Evolutionary conservation across 768 basidiomycete species (phyloP), one percentile per base, ranked within the genome.

Genomic region (Russula virescens): DNA sequence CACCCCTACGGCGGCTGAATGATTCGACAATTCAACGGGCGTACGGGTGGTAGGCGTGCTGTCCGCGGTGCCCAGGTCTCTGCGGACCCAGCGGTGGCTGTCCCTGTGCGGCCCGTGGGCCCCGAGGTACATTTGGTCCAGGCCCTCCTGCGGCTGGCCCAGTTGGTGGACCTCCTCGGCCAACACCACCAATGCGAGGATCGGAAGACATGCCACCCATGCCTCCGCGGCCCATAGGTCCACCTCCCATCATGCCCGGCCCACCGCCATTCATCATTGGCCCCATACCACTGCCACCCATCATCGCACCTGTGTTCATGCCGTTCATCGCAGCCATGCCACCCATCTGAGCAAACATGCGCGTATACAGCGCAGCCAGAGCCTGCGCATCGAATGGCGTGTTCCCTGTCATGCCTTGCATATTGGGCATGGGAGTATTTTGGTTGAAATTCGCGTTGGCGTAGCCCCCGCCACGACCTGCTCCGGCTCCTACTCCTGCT

Each of bases 321-420:
- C 73, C 72, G 83, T 86, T 86, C 69, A 78, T 80, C 1, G 80
- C 79, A 67, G 82, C 72, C 74, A 75, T 74, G 48, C 70, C 72
- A 8, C 74, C 74, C 26, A 87, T 80, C 80, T 88, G 86, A 8
- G 63, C 54, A 78, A 90, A 87, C 94, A 98, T 96, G 69, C 91
- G 88, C 49, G 93, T 92, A 75, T 96, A 98, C 60, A 97, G 84
- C 65, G 89, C 84, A 0, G 93, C 91, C 71, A 98, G 86, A 2
- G 91, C 91, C 68, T 93, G 90, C 0, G 95, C 91, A 69, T 96
- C 94, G 70, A 98, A 95, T 0, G 87, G 82, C 2, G 84, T 80
- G 50, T 42, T 63, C 55, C 64, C 62, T 19, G 57, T 40, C 63
- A 61, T 62, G 51, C 45, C 34, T 43, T 60, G 13, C 69, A 65